Conservation (phyloP, 106 monocot genomes). For the Amphibolis antarctica region DNA sequence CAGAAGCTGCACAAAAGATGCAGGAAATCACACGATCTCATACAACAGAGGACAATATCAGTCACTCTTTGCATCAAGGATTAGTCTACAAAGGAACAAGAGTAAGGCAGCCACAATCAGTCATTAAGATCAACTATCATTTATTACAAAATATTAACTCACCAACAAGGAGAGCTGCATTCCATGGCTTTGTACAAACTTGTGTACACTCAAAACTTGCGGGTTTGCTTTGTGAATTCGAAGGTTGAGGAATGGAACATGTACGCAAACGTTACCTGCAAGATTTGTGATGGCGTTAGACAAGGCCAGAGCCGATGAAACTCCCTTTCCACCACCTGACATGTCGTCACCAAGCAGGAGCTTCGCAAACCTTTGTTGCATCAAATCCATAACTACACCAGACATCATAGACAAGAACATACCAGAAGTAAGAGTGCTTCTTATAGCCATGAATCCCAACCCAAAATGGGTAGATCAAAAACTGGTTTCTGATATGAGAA, state of each 20-base stretch:
- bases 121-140: too few species aligned
- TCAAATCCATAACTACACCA: slow-evolving; percentile 22
- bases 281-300: slow-evolving; percentile 57
- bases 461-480: too few species aligned
- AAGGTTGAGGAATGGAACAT: background rate
- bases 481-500: too few species aligned
- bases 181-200: too few species aligned
- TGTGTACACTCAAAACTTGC: background rate
- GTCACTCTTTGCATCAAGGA: too few species aligned
- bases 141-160: too few species aligned
- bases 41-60: too few species aligned
- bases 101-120: too few species aligned
- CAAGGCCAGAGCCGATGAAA: slow-evolving; percentile 45
- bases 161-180: too few species aligned
- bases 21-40: background rate
- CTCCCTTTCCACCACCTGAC: slow-evolving; percentile 53
- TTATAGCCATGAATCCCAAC: too few species aligned
- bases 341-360: slow-evolving; percentile 40
- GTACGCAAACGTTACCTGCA: slow-evolving; percentile 18
- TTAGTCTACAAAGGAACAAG: too few species aligned
- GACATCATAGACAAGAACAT: background rate
- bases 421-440: background rate
- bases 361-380: slow-evolving; percentile 47
- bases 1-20: slow-evolving; percentile 34
- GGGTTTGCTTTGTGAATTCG: background rate